phyloP scores from a whole-genome alignment of 352 stramenopile genomes.

The Globisporangium recalcitrans region DNA sequence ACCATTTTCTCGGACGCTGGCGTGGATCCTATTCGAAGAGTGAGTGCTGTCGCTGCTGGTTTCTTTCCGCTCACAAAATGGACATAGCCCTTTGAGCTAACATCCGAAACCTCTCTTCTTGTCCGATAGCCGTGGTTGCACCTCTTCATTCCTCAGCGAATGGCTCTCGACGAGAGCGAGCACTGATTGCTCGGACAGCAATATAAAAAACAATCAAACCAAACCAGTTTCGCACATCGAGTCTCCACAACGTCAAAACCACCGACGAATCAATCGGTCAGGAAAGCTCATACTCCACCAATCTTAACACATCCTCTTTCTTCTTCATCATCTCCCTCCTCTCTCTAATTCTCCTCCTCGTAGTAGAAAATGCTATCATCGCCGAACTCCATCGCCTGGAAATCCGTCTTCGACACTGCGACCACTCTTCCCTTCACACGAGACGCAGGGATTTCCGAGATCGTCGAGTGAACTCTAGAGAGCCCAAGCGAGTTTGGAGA shows the following conservation, averaged over 20 bases:
- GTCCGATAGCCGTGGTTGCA: constrained; percentile 58
- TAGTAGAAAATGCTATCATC: constrained; percentile 81
- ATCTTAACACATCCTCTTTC: neutral
- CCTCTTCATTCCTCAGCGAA: constrained; percentile 66
- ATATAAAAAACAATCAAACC: neutral
- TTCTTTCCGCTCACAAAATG: neutral
- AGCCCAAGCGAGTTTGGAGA: constrained; percentile 50
- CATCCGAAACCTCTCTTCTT: neutral
- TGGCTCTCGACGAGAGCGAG: constrained; percentile 42
- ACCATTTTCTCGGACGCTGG: constrained; percentile 59
- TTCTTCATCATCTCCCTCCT: constrained; percentile 12
- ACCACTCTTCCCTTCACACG: constrained; percentile 71
- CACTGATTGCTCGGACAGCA: neutral
- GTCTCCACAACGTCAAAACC: neutral
- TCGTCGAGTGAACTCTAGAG: constrained; percentile 29
- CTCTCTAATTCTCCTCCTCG: constrained; percentile 21
- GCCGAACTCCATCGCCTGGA: constrained; percentile 50
- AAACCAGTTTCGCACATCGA: neutral
- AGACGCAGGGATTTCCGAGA: constrained; percentile 45
- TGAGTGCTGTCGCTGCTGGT: constrained; percentile 14
- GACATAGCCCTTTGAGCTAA: neutral
- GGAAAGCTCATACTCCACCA: neutral
- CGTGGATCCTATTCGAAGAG: constrained; percentile 52
- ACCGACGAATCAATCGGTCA: neutral
- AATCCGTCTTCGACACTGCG: constrained; percentile 60